phyloP scores from a whole-genome alignment of 345 rosid species.

The Rhodamnia argentea region DNA sequence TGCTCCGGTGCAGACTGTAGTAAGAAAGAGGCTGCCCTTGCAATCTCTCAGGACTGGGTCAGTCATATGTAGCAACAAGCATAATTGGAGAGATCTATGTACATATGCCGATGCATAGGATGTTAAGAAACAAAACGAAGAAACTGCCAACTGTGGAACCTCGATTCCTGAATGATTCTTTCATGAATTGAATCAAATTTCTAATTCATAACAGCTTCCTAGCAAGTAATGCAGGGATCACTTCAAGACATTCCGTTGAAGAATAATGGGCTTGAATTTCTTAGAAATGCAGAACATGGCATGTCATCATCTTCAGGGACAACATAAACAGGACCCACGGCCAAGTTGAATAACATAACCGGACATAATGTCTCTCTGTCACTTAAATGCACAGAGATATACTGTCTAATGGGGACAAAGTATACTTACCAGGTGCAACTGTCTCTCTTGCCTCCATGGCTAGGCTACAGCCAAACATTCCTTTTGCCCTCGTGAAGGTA shows the following conservation, averaged over 20 bases:
- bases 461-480: slow-evolving; percentile 75
- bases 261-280: background rate
- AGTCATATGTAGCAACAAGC: background rate
- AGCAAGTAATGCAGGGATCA: background rate
- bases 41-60: background rate
- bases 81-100: background rate
- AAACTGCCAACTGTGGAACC: too few relatives aligned
- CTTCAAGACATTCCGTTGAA: background rate
- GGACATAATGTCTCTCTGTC: background rate
- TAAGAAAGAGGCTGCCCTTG: background rate
- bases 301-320: background rate
- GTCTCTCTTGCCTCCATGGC: slow-evolving; percentile 78
- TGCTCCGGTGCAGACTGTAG: background rate
- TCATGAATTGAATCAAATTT: too few relatives aligned
- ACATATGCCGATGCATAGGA: background rate
- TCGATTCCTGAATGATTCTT: too few relatives aligned
- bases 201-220: background rate
- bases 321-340: background rate
- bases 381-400: background rate
- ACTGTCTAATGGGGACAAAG: background rate
- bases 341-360: background rate
- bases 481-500: slow-evolving; percentile 60
- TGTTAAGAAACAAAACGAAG: too few relatives aligned
- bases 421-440: slow-evolving; percentile 58
- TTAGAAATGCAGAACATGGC: background rate